Conservation (phyloP, 495 filamentous ascomycete genomes). For the Tricharina praecox region DNA sequence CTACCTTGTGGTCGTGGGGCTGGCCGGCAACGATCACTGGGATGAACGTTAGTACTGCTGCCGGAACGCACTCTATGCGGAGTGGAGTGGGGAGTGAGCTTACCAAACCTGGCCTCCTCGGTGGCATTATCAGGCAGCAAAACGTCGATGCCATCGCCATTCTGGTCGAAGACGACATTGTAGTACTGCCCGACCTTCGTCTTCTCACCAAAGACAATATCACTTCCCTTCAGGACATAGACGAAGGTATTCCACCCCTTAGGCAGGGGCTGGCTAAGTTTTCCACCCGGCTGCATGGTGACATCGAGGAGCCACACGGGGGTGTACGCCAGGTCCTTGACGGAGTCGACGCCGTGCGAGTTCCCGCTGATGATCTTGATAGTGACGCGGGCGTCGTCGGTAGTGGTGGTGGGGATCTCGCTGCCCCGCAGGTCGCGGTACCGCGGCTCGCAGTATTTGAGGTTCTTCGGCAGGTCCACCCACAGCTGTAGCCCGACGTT, state of each 20-base stretch:
- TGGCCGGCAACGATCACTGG: constrained; percentile 63
- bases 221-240: constrained; percentile 54
- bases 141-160: constrained; percentile 55
- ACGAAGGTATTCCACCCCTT: constrained; percentile 81
- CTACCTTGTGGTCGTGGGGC: constrained; percentile 76
- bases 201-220: constrained; percentile 45
- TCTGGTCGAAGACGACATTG: constrained; percentile 76
- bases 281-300: constrained; percentile 62
- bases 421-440: constrained; percentile 64
- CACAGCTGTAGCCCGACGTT: constrained; percentile 87
- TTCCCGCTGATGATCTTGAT: constrained; percentile 84
- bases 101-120: constrained; percentile 46
- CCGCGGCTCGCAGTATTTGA: constrained; percentile 79
- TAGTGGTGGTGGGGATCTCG: constrained; percentile 57
- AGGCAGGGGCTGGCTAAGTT: constrained; percentile 54
- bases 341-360: constrained; percentile 63
- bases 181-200: constrained; percentile 55
- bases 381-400: constrained; percentile 53
- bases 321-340: constrained; percentile 83
- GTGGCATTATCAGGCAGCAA: constrained; percentile 53
- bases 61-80: no score
- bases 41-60: not conserved
- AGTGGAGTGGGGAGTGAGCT: constrained; percentile 12
- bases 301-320: constrained; percentile 88
- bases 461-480: constrained; percentile 69